Evolutionary conservation across 2,329 filamentous ascomycete genomes (phyloP).

Genomic region (Graphiopsis chlorocephala): DNA sequence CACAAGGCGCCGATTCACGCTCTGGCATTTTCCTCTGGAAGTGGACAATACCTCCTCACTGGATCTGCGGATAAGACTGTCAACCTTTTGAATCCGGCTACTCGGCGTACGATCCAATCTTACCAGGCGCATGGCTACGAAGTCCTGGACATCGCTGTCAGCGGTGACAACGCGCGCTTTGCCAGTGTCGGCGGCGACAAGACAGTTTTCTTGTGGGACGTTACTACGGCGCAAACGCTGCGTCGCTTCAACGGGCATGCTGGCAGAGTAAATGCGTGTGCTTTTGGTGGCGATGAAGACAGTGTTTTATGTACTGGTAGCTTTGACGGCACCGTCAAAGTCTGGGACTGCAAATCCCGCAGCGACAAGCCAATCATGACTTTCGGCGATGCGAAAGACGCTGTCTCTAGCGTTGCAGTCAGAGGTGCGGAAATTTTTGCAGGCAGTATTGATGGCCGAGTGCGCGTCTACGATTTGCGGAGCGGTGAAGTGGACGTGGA

Average conservation of each 20-base stretch:
- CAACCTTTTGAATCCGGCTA: slow-evolving; percentile 75
- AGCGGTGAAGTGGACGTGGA: slow-evolving; percentile 70
- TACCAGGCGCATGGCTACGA: slow-evolving; percentile 91
- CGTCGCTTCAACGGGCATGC: slow-evolving; percentile 66
- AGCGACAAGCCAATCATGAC: slow-evolving; percentile 67
- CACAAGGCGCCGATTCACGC: slow-evolving; percentile 42
- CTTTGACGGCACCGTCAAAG: slow-evolving; percentile 70
- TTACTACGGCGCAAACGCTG: slow-evolving; percentile 72
- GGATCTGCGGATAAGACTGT: slow-evolving; percentile 82
- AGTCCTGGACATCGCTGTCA: slow-evolving; percentile 75
- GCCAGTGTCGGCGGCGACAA: slow-evolving; percentile 87
- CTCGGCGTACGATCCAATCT: slow-evolving; percentile 67
- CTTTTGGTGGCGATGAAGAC: slow-evolving; percentile 75
- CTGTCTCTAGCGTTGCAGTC: slow-evolving; percentile 50
- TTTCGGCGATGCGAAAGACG: slow-evolving; percentile 70
- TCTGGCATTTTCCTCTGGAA: slow-evolving; percentile 49
- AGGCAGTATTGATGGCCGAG: slow-evolving; percentile 80
- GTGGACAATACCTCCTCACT: slow-evolving; percentile 65
- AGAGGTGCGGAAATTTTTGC: slow-evolving; percentile 57
- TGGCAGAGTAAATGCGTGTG: slow-evolving; percentile 73
- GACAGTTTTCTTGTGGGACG: slow-evolving; percentile 91
- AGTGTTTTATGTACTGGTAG: slow-evolving; percentile 69
- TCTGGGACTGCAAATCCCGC: slow-evolving; percentile 67
- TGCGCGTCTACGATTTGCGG: slow-evolving; percentile 78
- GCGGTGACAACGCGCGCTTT: slow-evolving; percentile 76